Evolutionary conservation across 192 early-diverging fungal genomes (phyloP).

Genomic region (Linnemannia schmuckeri): DNA sequence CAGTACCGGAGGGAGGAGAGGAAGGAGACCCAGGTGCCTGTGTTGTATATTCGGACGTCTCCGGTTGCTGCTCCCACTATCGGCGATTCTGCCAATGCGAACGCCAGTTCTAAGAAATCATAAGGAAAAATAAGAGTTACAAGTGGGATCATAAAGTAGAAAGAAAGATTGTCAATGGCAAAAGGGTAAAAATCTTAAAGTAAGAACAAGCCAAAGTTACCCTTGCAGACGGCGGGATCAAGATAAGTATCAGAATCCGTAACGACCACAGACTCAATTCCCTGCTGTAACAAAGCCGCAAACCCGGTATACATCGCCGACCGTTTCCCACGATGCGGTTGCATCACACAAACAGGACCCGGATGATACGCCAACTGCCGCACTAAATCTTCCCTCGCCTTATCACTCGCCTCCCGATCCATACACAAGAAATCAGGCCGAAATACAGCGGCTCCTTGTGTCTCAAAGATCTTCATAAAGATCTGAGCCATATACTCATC

Average conservation of each 20-base stretch:
- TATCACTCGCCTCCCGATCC: slow-evolving; percentile 23
- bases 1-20: slow-evolving; percentile 72
- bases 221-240: slow-evolving; percentile 58
- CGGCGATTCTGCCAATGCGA: slow-evolving; percentile 61
- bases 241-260: slow-evolving; percentile 76
- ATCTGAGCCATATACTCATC: slow-evolving; percentile 54
- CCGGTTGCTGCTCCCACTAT: slow-evolving; percentile 66
- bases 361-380: slow-evolving; percentile 47
- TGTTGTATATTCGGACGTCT: slow-evolving; percentile 68
- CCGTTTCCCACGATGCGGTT: slow-evolving; percentile 68
- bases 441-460: slow-evolving; percentile 31
- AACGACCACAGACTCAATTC: slow-evolving; percentile 65
- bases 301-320: slow-evolving; percentile 70
- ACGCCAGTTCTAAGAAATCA: slow-evolving; percentile 58
- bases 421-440: slow-evolving; percentile 39
- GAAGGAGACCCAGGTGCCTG: slow-evolving; percentile 65
- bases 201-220: background rate
- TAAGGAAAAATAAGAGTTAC: background rate
- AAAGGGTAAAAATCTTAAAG: background rate
- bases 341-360: slow-evolving; percentile 60
- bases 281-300: slow-evolving; percentile 54
- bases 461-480: slow-evolving; percentile 37
- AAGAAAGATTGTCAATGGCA: background rate
- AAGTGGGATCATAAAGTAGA: background rate
- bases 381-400: slow-evolving; percentile 30